Evolutionary conservation across 768 basidiomycete species (phyloP).

Genomic region (Sarcomyxa edulis): DNA sequence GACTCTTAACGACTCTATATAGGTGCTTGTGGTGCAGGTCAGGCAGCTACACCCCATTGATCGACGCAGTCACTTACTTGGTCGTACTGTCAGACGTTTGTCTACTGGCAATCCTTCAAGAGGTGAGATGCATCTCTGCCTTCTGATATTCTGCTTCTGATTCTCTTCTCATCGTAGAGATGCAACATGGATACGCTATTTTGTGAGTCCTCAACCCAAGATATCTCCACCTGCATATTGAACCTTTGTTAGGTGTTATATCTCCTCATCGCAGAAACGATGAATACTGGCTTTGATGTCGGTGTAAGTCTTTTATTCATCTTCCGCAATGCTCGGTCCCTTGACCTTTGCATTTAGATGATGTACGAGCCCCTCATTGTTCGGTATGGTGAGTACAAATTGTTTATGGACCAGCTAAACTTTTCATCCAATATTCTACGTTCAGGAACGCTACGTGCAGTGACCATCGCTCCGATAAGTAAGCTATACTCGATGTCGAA

Average conservation of each 20-base stretch:
- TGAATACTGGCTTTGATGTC: slow-evolving; percentile 10
- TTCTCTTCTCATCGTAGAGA: slow-evolving; percentile 1
- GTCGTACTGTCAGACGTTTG: slow-evolving; percentile 7
- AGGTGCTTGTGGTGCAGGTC: no score
- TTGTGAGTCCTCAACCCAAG: slow-evolving; percentile 3
- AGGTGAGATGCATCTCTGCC: slow-evolving; percentile 1
- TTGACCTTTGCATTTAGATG: no score
- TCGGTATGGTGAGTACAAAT: slow-evolving; percentile 6
- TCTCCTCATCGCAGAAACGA: slow-evolving; percentile 9
- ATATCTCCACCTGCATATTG: background rate
- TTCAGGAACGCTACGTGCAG: slow-evolving; percentile 5
- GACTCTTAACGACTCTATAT: no score
- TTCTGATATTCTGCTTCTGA: background rate
- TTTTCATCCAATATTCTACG: background rate
- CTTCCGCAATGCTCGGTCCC: no score
- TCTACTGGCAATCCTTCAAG: slow-evolving; percentile 7
- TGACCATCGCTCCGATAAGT: slow-evolving; percentile 4
- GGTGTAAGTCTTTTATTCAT: no score
- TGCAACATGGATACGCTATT: slow-evolving; percentile 7
- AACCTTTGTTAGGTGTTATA: slow-evolving; percentile 5
- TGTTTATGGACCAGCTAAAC: background rate
- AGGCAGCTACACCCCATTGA: no score
- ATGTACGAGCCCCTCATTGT: slow-evolving; percentile 11
- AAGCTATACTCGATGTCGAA: background rate
- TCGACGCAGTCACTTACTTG: no score